Percentiles rank a stretch among this genome's conserved stretches.
Evolutionary conservation across 805 yeast species (phyloP).

Genomic region (Ogataea henricii): DNA sequence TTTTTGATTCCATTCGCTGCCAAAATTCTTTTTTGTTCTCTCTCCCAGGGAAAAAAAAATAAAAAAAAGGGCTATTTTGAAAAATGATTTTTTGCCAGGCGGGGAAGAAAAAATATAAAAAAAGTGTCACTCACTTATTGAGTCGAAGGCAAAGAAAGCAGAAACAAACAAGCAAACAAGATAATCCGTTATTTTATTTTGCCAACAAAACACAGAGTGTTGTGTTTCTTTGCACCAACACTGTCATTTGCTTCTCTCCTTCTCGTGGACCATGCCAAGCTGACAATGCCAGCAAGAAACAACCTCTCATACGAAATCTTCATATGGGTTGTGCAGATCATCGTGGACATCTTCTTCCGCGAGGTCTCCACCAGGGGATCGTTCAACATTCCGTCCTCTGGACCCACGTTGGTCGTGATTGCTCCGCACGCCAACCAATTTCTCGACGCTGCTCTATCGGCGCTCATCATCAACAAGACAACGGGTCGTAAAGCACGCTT

Average conservation of each 20-base stretch:
- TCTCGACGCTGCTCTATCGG: conserved; percentile 65
- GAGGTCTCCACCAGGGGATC: conserved; percentile 91
- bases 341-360: conserved; percentile 67
- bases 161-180: too few species aligned
- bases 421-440: conserved; percentile 98
- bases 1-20: conserved; percentile 3
- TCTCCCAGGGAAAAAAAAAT: background rate
- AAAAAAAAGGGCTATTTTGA: too few species aligned
- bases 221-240: too few species aligned
- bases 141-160: too few species aligned
- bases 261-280: background rate
- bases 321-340: conserved; percentile 31
- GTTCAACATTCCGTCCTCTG: conserved; percentile 62
- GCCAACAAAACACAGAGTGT: too few species aligned
- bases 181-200: too few species aligned
- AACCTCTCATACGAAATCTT: conserved; percentile 29
- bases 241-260: too few species aligned
- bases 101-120: too few species aligned
- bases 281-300: background rate
- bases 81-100: too few species aligned
- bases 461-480: conserved; percentile 69
- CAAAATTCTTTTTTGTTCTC: background rate
- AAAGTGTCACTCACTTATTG: too few species aligned
- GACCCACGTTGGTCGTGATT: conserved; percentile 89
- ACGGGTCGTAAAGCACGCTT: conserved; percentile 73